Evolutionary conservation across 176 grass and related monocot species (phyloP).

Genomic region (Oryza meyeriana): DNA sequence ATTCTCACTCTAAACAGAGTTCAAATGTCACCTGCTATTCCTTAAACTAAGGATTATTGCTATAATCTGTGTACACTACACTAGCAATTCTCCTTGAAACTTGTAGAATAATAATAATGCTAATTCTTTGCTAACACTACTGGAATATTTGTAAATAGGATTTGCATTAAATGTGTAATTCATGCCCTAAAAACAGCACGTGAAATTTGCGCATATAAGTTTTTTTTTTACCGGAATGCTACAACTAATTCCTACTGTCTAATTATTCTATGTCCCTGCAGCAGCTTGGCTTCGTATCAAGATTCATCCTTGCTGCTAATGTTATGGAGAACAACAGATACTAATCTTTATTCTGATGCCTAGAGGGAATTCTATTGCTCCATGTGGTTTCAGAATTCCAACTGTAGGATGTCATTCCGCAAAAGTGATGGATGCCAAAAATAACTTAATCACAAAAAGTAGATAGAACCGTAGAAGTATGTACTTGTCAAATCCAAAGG

Average conservation of each 20-base stretch:
- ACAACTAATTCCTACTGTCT: not conserved
- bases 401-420: not conserved
- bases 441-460: not conserved
- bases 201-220: not conserved
- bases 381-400: not conserved
- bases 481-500: not conserved
- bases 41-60: not conserved
- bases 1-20: not conserved
- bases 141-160: not conserved
- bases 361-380: not conserved
- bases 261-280: not conserved
- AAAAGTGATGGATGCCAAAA: not conserved
- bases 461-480: not conserved
- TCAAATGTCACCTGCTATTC: not conserved
- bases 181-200: not conserved
- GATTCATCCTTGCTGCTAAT: not conserved
- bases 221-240: not conserved
- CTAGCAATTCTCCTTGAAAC: not conserved
- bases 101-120: not conserved
- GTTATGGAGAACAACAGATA: not conserved
- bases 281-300: not conserved
- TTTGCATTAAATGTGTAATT: not conserved
- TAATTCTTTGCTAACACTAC: not conserved
- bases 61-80: not conserved
- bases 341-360: not conserved